Base-by-base conservation (phyloP, 2,329 filamentous ascomycete species). In the Penicillium italicum region DNA sequence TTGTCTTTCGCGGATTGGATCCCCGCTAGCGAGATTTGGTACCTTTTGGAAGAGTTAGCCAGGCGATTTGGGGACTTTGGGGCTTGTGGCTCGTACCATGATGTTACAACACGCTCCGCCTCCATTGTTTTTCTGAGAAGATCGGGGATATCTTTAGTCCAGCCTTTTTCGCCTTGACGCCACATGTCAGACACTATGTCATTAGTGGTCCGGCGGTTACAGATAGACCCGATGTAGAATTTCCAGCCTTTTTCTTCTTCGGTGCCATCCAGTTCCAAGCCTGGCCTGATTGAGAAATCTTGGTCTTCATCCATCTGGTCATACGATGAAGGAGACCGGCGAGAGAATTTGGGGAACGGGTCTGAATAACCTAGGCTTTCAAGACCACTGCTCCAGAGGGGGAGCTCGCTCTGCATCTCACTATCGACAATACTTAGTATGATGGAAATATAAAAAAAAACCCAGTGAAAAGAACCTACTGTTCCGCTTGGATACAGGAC, bases 401-500 rank as follows among this genome's bases (percentile, higher is more conserved):
- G 63, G 28, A 66, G 59, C 11, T 63, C 62, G 22, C 59, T 57
- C 24, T 66, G 63, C 55, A 62, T 63, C 53, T 66, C 63, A 51
- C 63, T 66, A 10, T 43, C 11, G 18, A 9, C 14, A 8, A 46
- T 34, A 20, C 34, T 52, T 28, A 51, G 40, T 46, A 9, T 20
- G 3, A 38, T 10, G 41, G 8, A n/a, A 12, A 40, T 33, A 31
- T 26, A 9, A 11, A 24, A 50, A 9, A 11, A 24, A 50, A 8
- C 34, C 34, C 2, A 11, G 11, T n/a, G 9, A 11, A 8, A 16
- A 38, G 36, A 24, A 44, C 62, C 50, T 44, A 66, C 63, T 64
- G 62, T 46, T 66, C 63, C 11, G 61, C 62, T 26, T 65, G 61
- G n/a, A 66, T 66, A 55, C 63, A 66, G 14, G 63, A 62, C 63